Percentiles rank a stretch among this genome's conserved stretches.
Evolutionary conservation across 2,329 filamentous ascomycete genomes (phyloP).

Genomic region (Elsinoe australis): DNA sequence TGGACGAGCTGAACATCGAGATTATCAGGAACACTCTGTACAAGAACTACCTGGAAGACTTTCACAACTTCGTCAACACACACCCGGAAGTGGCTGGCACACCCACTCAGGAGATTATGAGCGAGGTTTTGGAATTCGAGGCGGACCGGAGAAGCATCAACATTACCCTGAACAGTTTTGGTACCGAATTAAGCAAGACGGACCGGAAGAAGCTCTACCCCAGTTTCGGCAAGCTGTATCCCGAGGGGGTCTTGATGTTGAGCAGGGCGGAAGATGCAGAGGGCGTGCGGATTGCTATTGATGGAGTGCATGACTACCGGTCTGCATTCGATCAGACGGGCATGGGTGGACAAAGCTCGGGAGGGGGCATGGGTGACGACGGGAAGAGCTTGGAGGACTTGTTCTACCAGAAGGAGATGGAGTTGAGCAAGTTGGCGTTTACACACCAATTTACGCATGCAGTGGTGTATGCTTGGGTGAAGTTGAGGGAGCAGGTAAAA

Average conservation of each 20-base stretch:
- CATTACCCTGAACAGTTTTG: conserved; percentile 97
- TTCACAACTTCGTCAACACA: conserved; percentile 87
- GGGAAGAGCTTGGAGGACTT: conserved; percentile 90
- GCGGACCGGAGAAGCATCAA: conserved; percentile 95
- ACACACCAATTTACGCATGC: conserved; percentile 92
- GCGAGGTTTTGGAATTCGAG: conserved; percentile 91
- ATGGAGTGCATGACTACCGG: conserved; percentile 90
- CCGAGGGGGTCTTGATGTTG: conserved; percentile 90
- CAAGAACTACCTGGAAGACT: conserved; percentile 99
- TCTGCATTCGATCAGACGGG: conserved; percentile 90
- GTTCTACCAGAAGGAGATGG: conserved; percentile 99
- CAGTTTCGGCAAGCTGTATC: conserved; percentile 80
- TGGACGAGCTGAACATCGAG: conserved; percentile 98
- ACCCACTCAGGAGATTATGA: conserved; percentile 90
- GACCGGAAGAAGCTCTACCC: conserved; percentile 97
- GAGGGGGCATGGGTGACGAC: conserved; percentile 68
- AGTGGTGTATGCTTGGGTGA: conserved; percentile 96
- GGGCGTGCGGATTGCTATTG: conserved; percentile 85
- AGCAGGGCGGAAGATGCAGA: conserved; percentile 92
- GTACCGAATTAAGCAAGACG: conserved; percentile 86
- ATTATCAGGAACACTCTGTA: conserved; percentile 97
- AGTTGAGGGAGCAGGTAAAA: conserved; percentile 88
- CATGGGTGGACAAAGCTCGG: conserved; percentile 55
- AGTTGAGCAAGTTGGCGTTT: conserved; percentile 89
- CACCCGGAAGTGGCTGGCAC: conserved; percentile 79